These are phyloP conservation scores for Andalucia godoyi DNA, from an alignment of 78 protist genomes.

Conservation along the genomic window DNA sequence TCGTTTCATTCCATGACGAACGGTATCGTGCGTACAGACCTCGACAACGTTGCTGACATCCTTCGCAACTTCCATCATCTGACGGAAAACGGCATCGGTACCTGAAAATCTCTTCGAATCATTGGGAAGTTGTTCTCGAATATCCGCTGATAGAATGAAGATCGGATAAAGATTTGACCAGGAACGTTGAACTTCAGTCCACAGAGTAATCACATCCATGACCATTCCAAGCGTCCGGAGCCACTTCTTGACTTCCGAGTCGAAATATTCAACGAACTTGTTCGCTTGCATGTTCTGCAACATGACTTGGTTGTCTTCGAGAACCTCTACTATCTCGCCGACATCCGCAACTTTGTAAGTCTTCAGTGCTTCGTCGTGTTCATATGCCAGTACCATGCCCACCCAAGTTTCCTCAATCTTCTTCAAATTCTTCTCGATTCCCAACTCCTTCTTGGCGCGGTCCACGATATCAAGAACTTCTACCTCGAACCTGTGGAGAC, in stretches of 20 bases:
- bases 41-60: not conserved
- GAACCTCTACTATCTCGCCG: slow-evolving; percentile 41
- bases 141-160: slow-evolving; percentile 74
- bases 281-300: slow-evolving; percentile 20
- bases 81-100: slow-evolving; percentile 28
- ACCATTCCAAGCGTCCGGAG: slow-evolving; percentile 38
- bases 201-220: slow-evolving; percentile 41
- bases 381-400: slow-evolving; percentile 8
- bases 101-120: slow-evolving; percentile 58
- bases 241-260: slow-evolving; percentile 50
- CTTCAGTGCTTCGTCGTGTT: slow-evolving; percentile 11
- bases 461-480: slow-evolving; percentile 42
- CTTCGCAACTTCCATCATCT: not conserved
- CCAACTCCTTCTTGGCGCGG: slow-evolving; percentile 34
- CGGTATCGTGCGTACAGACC: slow-evolving; percentile 10
- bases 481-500: slow-evolving; percentile 57
- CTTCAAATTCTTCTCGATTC: slow-evolving; percentile 33
- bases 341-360: not conserved
- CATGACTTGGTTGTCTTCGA: slow-evolving; percentile 28
- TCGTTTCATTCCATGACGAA: not conserved
- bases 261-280: slow-evolving; percentile 26
- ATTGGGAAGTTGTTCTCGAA: slow-evolving; percentile 52
- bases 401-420: slow-evolving; percentile 18
- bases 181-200: slow-evolving; percentile 68
- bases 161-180: slow-evolving; percentile 70